phyloP scores from a whole-genome alignment of 768 basidiomycete genomes.

The Pholiota molesta region DNA sequence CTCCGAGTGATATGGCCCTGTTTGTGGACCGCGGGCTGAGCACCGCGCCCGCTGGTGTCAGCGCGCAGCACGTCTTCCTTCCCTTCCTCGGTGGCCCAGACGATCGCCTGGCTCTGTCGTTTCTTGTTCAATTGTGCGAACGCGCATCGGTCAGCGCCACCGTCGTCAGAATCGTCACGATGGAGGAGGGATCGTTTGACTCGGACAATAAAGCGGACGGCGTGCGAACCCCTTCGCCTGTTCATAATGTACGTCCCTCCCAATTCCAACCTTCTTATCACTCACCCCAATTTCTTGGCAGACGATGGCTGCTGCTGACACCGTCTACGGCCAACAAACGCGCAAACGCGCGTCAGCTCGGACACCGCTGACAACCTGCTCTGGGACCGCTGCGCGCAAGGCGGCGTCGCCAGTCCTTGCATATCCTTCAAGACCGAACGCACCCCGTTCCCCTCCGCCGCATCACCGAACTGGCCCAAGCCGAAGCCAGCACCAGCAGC shows the following conservation, averaged over 20 bases:
- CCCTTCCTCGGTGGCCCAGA: constrained; percentile 97
- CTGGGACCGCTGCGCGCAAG: constrained; percentile 66
- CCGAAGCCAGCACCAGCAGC: constrained; percentile 23
- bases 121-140: constrained; percentile 78
- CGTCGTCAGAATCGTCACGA: constrained; percentile 62
- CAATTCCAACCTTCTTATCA: neutral
- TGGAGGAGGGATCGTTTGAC: constrained; percentile 30
- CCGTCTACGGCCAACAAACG: constrained; percentile 66
- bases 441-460: constrained; percentile 59
- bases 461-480: constrained; percentile 48
- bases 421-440: constrained; percentile 52
- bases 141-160: constrained; percentile 71
- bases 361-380: constrained; percentile 81
- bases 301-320: constrained; percentile 62
- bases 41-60: constrained; percentile 25
- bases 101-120: constrained; percentile 81
- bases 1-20: constrained; percentile 77
- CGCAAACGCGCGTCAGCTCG: constrained; percentile 70
- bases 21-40: constrained; percentile 77
- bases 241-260: constrained; percentile 34
- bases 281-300: constrained; percentile 28
- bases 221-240: constrained; percentile 15
- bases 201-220: constrained; percentile 22
- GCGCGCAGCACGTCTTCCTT: constrained; percentile 68
- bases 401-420: constrained; percentile 23